A percentile compares a stretch with the other conserved stretches of the same genome.
Conservation (phyloP, 768 basidiomycete species). For the Termitomyces sp. region DNA sequence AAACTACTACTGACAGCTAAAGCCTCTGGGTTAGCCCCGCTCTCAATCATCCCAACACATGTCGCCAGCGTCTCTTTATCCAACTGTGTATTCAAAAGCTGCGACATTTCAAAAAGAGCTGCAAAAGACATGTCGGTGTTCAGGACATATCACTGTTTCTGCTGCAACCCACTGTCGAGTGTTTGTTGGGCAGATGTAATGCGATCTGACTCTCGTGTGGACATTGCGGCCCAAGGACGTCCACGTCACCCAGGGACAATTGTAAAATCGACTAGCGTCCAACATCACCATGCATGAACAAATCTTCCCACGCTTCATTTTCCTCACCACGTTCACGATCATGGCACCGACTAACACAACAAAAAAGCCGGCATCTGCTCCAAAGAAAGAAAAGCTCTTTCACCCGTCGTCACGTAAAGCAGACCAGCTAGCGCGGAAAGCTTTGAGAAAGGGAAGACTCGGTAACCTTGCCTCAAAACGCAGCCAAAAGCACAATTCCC, state of each 20-base stretch:
- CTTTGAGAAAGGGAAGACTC: conserved; percentile 67
- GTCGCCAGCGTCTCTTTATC: conserved; percentile 92
- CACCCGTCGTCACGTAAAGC: conserved; percentile 87
- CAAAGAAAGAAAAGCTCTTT: conserved; percentile 75
- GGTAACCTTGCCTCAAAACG: conserved; percentile 53
- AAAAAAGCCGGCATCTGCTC: conserved; percentile 25
- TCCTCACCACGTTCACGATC: conserved; percentile 14
- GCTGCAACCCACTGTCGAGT: conserved; percentile 54
- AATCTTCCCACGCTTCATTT: conserved; percentile 11
- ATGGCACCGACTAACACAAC: conserved; percentile 40
- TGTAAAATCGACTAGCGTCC: no score
- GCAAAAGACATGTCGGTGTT: conserved; percentile 4
- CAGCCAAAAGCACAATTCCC: conserved; percentile 48
- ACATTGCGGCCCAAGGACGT: conserved; percentile 23
- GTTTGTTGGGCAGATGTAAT: conserved; percentile 66
- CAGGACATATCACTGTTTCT: neutral
- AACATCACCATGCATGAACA: neutral
- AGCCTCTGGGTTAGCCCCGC: conserved; percentile 89
- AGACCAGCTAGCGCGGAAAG: conserved; percentile 63
- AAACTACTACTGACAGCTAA: conserved; percentile 59
- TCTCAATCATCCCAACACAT: conserved; percentile 90
- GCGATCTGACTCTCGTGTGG: conserved; percentile 56
- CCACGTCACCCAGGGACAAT: neutral
- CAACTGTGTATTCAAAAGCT: conserved; percentile 80
- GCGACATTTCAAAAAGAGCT: conserved; percentile 88